Percentiles rank a stretch among this genome's conserved stretches.
Evolutionary conservation across 768 basidiomycete species (phyloP).

Genomic region (Kwoniella heveanensis): DNA sequence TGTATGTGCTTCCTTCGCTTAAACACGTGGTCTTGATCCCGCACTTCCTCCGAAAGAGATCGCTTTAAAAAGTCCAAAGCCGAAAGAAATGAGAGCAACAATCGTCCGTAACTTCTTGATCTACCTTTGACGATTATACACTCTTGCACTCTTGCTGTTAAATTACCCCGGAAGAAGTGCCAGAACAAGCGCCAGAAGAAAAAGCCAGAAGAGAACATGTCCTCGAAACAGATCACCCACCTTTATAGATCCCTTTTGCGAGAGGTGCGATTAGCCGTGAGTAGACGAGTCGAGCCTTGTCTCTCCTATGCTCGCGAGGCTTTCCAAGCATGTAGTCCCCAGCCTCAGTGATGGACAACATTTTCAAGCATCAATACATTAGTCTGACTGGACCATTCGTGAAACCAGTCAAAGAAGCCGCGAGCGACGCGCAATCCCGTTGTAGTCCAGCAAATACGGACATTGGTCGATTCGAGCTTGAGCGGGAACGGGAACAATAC

Average conservation of each 20-base stretch:
- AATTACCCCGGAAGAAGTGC: too few species aligned
- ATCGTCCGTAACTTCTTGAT: too few species aligned
- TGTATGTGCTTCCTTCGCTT: too few species aligned
- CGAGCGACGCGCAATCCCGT: conserved; percentile 31
- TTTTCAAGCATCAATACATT: not conserved
- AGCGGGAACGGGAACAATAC: not conserved
- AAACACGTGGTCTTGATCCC: not conserved
- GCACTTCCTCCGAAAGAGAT: not conserved
- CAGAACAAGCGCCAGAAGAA: too few species aligned
- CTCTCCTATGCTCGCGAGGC: too few species aligned
- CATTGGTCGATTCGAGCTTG: conserved; percentile 21
- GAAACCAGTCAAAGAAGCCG: conserved; percentile 35
- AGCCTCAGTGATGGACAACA: not conserved
- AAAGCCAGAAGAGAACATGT: conserved; percentile 11
- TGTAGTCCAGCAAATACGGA: conserved; percentile 28
- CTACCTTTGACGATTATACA: too few species aligned
- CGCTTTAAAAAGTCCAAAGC: too few species aligned
- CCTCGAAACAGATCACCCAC: conserved; percentile 16
- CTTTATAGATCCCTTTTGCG: conserved; percentile 26
- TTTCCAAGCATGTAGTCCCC: too few species aligned
- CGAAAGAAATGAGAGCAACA: too few species aligned
- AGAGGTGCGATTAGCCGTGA: conserved; percentile 22
- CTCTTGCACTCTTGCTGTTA: too few species aligned
- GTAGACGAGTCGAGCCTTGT: not conserved
- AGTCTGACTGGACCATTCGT: not conserved